Percentiles rank a stretch among this genome's conserved stretches.
Conservation (phyloP, 768 basidiomycete genomes). For the Trametes cinnabarina region DNA sequence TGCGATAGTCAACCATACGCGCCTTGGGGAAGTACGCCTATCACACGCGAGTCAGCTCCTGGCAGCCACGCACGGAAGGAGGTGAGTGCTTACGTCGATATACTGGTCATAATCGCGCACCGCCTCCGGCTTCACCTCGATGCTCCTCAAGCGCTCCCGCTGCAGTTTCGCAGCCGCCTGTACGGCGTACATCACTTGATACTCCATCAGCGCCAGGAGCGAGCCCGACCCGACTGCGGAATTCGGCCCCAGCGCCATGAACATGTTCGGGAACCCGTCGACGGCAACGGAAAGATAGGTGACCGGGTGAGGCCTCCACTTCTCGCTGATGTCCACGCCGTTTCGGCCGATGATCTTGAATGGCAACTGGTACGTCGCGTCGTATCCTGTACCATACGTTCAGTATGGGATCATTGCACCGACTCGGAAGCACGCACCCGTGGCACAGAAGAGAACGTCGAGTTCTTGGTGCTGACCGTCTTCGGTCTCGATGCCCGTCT, state of each 20-base stretch:
- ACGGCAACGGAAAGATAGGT: conserved; percentile 59
- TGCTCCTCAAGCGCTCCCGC: conserved; percentile 58
- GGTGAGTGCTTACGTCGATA: conserved; percentile 47
- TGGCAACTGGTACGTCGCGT: conserved; percentile 46
- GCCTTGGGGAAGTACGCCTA: conserved; percentile 50
- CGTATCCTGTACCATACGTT: conserved; percentile 44
- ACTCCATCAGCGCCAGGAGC: conserved; percentile 53
- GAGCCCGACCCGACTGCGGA: conserved; percentile 53
- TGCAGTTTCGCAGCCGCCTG: conserved; percentile 57
- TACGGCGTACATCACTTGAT: conserved; percentile 56
- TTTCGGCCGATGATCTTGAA: conserved; percentile 55
- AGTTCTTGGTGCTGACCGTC: conserved; percentile 55
- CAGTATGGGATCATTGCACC: too few relatives aligned
- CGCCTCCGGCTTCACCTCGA: conserved; percentile 57
- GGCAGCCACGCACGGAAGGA: neutral
- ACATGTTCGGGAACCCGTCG: conserved; percentile 71
- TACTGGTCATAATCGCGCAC: conserved; percentile 62
- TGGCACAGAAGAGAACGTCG: conserved; percentile 64
- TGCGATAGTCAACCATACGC: neutral
- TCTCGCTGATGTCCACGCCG: conserved; percentile 51
- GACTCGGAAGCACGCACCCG: too few relatives aligned
- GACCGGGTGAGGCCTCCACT: conserved; percentile 51
- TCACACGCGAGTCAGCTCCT: neutral
- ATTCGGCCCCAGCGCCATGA: conserved; percentile 57
- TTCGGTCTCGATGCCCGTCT: conserved; percentile 52